Evolutionary conservation across 2,329 filamentous ascomycete species (phyloP), one percentile per base, ranked within the genome.

Genomic region (Fusarium sp.): DNA sequence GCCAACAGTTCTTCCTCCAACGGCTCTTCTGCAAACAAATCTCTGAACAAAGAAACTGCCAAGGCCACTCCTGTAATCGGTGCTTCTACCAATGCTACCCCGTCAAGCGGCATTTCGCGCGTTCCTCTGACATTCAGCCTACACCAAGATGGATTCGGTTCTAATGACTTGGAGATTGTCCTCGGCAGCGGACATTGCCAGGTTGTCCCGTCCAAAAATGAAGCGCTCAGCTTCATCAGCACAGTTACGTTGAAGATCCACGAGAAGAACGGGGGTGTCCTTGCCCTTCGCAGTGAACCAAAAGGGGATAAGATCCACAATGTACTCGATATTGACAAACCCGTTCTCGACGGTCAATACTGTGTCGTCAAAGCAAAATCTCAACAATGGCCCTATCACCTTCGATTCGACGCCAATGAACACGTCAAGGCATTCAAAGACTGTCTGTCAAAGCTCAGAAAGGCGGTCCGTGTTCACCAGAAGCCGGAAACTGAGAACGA

Each of bases 281-380:
- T 62, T 7, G 49, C 66, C 2, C 42, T 79, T 38, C 30, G 18
- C 13, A 26, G 56, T 57, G 2, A 59, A 45, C 4, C 34, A 59
- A 59, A 73, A 44, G 49, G 62, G 1, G n/a, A 61, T 5, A 50
- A 55, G 12, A 20, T 58, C 6, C 66, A 75, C 15, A 38, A 71
- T 31, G 68, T 75, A 6, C 46, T 76, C 2, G 62, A 74, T 6
- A 53, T 79, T 0, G 57, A 72, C 1, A 16, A 49, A 0, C 70
- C 71, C 0, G n/a, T 55, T 8, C 51, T 74, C 5, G 60, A 72
- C 8, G 73, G 61, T 2, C 41, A 67, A 8, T 71, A 63, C 37
- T 79, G 77, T 42, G 46, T 40, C 1, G 23, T 79, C 16, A 53
- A 50, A 16, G 41, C 23, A 6, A 47, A 37, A 9, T 18, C 53